These are phyloP conservation scores for Diaporthe australafricana DNA, from an alignment of 2,329 filamentous ascomycete species.

Conservation along the genomic window DNA sequence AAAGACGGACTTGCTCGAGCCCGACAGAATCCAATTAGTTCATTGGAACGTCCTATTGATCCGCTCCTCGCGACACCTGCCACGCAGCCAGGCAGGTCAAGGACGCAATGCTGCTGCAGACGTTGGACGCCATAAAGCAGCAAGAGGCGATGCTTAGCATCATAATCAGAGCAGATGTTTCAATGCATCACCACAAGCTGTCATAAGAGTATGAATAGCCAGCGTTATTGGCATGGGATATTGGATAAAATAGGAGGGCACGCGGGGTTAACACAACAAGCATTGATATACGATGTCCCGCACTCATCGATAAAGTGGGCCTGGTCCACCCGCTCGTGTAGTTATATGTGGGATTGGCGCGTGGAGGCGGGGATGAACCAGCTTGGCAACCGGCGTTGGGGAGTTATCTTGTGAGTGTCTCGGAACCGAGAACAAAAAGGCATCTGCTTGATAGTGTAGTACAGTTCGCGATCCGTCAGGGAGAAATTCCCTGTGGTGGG, in stretches of 20 bases:
- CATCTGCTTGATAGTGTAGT: constrained; percentile 3
- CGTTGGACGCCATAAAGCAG: not conserved
- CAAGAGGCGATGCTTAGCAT: not conserved
- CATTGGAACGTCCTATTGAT: not conserved
- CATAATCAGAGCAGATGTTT: not conserved
- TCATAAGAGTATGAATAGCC: constrained; percentile 1
- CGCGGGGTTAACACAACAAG: not conserved
- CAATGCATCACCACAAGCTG: not conserved
- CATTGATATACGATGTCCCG: not conserved
- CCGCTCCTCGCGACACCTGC: no score
- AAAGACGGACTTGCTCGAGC: not conserved
- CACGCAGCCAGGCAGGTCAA: not conserved
- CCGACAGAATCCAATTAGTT: not conserved
- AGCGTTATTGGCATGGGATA: not conserved
- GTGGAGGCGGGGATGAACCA: constrained; percentile 7
- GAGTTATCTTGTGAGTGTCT: constrained; percentile 17
- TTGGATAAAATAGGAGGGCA: constrained; percentile 13
- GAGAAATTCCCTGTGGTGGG: constrained; percentile 8
- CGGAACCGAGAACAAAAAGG: constrained; percentile 16
- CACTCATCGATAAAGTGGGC: constrained; percentile 20
- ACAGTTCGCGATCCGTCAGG: not conserved
- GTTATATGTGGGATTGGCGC: constrained; percentile 24
- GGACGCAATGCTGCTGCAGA: not conserved
- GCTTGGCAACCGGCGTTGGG: constrained; percentile 25
- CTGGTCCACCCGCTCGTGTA: constrained; percentile 20